Evolutionary conservation across 2,329 filamentous ascomycete species (phyloP).

Genomic region (Fusarium brachygibbosum): DNA sequence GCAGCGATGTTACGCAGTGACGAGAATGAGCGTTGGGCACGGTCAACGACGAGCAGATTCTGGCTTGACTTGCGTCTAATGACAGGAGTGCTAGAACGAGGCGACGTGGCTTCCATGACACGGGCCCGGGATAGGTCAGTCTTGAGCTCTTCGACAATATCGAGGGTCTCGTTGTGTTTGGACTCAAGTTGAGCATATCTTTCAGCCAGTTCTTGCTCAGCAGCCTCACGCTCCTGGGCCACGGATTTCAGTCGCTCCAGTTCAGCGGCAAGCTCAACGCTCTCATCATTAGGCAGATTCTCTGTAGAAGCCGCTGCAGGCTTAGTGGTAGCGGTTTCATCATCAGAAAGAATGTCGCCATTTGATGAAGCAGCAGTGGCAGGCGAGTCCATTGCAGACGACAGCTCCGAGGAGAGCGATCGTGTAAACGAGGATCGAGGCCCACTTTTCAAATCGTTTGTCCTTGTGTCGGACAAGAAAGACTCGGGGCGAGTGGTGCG

Average conservation of each 20-base stretch:
- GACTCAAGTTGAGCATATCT: constrained; percentile 87
- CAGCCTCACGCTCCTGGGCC: constrained; percentile 81
- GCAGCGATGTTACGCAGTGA: constrained; percentile 88
- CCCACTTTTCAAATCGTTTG: constrained; percentile 76
- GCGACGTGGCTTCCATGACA: constrained; percentile 69
- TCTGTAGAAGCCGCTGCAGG: constrained; percentile 54
- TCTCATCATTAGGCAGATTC: constrained; percentile 55
- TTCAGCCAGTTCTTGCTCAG: constrained; percentile 78
- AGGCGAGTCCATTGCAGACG: constrained; percentile 84
- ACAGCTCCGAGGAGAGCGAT: constrained; percentile 94
- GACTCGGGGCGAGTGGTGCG: constrained; percentile 75
- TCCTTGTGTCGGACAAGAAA: constrained; percentile 85
- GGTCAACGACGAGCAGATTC: constrained; percentile 87
- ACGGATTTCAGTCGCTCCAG: constrained; percentile 78
- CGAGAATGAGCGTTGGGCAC: constrained; percentile 90
- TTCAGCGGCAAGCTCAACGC: constrained; percentile 70
- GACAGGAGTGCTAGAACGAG: constrained; percentile 76
- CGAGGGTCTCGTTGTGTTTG: constrained; percentile 84
- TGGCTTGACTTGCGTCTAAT: constrained; percentile 95
- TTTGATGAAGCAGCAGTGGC: constrained; percentile 74
- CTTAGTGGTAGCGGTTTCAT: constrained; percentile 62
- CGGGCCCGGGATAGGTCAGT: constrained; percentile 85
- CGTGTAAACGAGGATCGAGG: constrained; percentile 79
- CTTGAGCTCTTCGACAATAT: constrained; percentile 92
- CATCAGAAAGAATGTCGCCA: constrained; percentile 61